Percentiles rank a stretch among this genome's conserved stretches.
These are phyloP conservation scores for Zymoseptoria passerinii DNA, from an alignment of 2,329 filamentous ascomycete species.

Conservation along the genomic window DNA sequence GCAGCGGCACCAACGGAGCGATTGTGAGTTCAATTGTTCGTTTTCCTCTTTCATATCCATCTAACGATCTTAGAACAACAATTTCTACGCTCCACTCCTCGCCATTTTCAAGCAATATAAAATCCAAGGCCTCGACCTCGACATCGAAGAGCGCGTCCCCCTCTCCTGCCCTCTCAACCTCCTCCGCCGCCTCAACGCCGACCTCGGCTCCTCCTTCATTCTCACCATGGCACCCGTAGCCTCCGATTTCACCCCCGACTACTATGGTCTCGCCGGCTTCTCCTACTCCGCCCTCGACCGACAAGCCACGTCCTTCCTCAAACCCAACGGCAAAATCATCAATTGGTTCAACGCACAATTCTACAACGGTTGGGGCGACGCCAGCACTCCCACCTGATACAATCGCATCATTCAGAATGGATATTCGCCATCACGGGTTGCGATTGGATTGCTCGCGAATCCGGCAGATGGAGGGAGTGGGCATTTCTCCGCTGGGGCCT, in stretches of 20 bases:
- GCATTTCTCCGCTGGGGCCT: slow-evolving; percentile 15
- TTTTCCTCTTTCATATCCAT: slow-evolving; percentile 1
- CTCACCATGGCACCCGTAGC: slow-evolving; percentile 28
- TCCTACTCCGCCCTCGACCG: slow-evolving; percentile 17
- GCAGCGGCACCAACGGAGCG: slow-evolving; percentile 14
- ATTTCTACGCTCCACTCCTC: slow-evolving; percentile 22
- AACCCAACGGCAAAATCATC: slow-evolving; percentile 23
- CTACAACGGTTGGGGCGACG: slow-evolving; percentile 26
- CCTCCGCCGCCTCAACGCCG: slow-evolving; percentile 19
- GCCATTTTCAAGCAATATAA: slow-evolving; percentile 21
- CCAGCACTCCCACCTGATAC: slow-evolving; percentile 18
- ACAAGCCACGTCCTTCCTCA: slow-evolving; percentile 14
- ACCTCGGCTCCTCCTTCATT: slow-evolving; percentile 25
- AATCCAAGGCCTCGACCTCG: slow-evolving; percentile 25
- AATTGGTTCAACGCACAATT: slow-evolving; percentile 27
- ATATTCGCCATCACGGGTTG: slow-evolving; percentile 18
- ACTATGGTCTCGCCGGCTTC: slow-evolving; percentile 20
- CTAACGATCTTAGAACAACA: slow-evolving; percentile 13
- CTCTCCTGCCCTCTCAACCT: slow-evolving; percentile 20
- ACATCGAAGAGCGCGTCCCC: slow-evolving; percentile 25
- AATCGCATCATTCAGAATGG: slow-evolving; percentile 20
- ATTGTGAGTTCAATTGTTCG: slow-evolving; percentile 8
- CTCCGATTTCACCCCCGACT: slow-evolving; percentile 15
- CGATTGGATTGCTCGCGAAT: slow-evolving; percentile 22
- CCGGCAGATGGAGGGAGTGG: slow-evolving; percentile 22